These are phyloP conservation scores for Boehmeria nivea DNA, from an alignment of 306 rosid genomes.

Conservation along the genomic window DNA sequence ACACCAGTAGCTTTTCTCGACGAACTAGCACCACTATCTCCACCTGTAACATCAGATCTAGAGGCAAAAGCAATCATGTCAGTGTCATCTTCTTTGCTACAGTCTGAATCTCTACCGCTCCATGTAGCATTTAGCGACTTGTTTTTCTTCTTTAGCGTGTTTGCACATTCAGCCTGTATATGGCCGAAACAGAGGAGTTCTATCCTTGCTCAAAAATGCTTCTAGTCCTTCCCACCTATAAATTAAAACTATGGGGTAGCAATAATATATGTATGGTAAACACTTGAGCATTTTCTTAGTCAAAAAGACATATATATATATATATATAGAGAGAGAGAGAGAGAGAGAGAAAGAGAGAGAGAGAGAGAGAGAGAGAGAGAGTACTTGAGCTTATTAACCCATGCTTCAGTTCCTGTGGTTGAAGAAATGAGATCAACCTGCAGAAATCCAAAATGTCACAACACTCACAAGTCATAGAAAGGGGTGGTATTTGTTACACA, in stretches of 20 bases:
- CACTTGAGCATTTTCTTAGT: too few relatives aligned
- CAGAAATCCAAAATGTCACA: conserved; percentile 13
- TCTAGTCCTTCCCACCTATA: conserved; percentile 76
- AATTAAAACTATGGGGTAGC: not conserved
- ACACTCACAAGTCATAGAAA: not conserved
- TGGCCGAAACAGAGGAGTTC: conserved; percentile 60
- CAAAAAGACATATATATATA: not conserved
- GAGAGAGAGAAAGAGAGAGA: not conserved
- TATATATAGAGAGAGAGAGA: not conserved
- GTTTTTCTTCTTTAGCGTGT: too few relatives aligned
- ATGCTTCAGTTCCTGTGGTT: conserved; percentile 82
- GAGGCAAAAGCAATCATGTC: too few relatives aligned
- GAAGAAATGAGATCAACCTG: conserved; percentile 86
- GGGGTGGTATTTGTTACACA: not conserved
- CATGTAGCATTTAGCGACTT: too few relatives aligned
- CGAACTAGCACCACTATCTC: too few relatives aligned
- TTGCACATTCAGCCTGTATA: too few relatives aligned
- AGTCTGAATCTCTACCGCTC: too few relatives aligned
- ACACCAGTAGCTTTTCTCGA: too few relatives aligned
- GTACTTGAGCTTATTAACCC: conserved; percentile 79
- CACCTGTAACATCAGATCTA: too few relatives aligned
- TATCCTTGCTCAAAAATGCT: conserved; percentile 39
- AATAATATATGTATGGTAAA: too few relatives aligned
- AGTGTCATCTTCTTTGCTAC: too few relatives aligned
- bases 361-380: not conserved